phyloP scores from a whole-genome alignment of 352 stramenopile genomes.

The Globisporangium abappressorium region DNA sequence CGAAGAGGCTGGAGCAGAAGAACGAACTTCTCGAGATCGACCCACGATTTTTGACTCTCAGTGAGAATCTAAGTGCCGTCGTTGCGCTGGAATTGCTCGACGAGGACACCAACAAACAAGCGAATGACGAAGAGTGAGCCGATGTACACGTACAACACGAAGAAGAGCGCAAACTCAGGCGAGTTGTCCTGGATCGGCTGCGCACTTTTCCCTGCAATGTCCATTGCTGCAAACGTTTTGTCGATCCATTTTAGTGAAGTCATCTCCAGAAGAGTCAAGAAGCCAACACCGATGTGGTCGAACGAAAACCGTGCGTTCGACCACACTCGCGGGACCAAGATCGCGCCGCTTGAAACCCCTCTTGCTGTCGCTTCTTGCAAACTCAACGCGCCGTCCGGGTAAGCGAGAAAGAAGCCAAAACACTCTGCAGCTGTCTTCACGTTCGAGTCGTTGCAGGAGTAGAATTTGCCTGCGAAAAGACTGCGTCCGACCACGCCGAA shows the following conservation, averaged over 20 bases:
- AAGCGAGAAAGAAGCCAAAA: conserved; percentile 51
- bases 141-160: conserved; percentile 74
- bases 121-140: conserved; percentile 77
- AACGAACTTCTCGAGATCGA: conserved; percentile 80
- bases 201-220: conserved; percentile 43
- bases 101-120: conserved; percentile 74
- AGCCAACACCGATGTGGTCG: conserved; percentile 63
- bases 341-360: conserved; percentile 30
- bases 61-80: conserved; percentile 81
- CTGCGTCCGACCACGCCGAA: conserved; percentile 67
- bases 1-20: conserved; percentile 62
- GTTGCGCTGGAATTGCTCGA: conserved; percentile 83
- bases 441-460: conserved; percentile 54
- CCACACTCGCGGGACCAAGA: conserved; percentile 66
- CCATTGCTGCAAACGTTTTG: conserved; percentile 74
- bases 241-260: conserved; percentile 81
- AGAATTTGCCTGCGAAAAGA: conserved; percentile 66
- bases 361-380: conserved; percentile 47
- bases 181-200: conserved; percentile 55
- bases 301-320: conserved; percentile 74
- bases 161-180: conserved; percentile 54
- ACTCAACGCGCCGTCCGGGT: conserved; percentile 42
- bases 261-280: conserved; percentile 74
- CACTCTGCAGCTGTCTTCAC: conserved; percentile 40
- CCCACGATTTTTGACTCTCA: conserved; percentile 74